Conservation (phyloP, 257 asterid genomes). For the Gentiana macrophylla region DNA sequence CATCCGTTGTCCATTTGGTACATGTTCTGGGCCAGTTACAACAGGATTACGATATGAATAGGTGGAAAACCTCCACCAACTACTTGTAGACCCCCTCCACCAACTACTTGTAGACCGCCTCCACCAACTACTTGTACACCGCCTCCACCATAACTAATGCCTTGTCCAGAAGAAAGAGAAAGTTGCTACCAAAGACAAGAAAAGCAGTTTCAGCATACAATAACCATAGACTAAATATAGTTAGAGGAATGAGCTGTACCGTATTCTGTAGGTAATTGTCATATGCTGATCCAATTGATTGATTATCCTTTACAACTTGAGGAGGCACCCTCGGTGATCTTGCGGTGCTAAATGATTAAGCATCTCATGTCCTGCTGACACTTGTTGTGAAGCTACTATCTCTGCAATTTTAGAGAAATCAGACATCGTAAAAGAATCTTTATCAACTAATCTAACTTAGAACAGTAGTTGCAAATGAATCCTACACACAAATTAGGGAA, state of each 20-base stretch:
- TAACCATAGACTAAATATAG: conserved; percentile 4
- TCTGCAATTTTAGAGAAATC: conserved; percentile 14
- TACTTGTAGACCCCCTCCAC: conserved; percentile 17
- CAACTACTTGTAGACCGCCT: conserved; percentile 7
- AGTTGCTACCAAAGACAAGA: conserved; percentile 23
- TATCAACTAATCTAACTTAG: neutral
- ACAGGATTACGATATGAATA: conserved; percentile 24
- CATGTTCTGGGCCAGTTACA: conserved; percentile 18
- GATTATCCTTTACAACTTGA: conserved; percentile 21
- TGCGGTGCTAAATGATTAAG: conserved; percentile 19
- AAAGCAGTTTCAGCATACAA: conserved; percentile 6
- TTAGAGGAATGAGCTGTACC: conserved; percentile 22
- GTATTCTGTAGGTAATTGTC: conserved; percentile 43
- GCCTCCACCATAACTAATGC: conserved; percentile 15
- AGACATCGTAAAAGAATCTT: neutral
- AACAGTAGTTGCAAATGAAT: neutral
- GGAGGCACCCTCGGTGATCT: conserved; percentile 26
- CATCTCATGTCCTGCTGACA: conserved; percentile 22
- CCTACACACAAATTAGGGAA: neutral
- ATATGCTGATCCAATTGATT: conserved; percentile 41
- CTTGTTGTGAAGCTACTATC: conserved; percentile 20
- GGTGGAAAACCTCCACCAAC: conserved; percentile 23
- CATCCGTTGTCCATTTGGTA: conserved; percentile 26
- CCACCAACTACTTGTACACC: conserved; percentile 24
- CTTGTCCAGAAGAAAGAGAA: conserved; percentile 28